These are phyloP conservation scores for Cyphellophora europaea DNA, from an alignment of 2,329 filamentous ascomycete species.

Conservation along the genomic window DNA sequence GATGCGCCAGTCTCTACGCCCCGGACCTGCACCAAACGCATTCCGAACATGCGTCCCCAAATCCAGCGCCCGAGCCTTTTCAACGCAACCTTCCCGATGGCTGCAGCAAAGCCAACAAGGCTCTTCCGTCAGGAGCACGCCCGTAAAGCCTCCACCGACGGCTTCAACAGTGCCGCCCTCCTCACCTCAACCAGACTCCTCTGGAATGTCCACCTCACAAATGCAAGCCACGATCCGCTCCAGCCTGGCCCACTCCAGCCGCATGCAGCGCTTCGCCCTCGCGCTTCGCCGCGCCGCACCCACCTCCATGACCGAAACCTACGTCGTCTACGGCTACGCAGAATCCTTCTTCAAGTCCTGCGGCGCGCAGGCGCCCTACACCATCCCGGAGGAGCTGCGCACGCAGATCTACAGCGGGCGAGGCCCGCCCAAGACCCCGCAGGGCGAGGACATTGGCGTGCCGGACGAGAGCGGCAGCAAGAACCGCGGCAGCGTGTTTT, in stretches of 20 bases:
- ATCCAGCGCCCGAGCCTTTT: no score
- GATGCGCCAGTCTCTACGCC: no score
- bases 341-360: conserved; percentile 71
- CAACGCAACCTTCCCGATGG: no score
- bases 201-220: neutral
- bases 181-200: neutral
- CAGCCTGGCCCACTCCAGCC: neutral
- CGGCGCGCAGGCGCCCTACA: conserved; percentile 64
- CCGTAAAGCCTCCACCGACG: no score
- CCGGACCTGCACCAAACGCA: no score
- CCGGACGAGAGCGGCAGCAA: conserved; percentile 30
- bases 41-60: no score
- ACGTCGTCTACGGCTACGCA: conserved; percentile 70
- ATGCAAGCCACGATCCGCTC: conserved; percentile 1
- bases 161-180: neutral
- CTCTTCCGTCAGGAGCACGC: no score
- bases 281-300: conserved; percentile 23
- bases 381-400: conserved; percentile 59
- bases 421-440: conserved; percentile 51
- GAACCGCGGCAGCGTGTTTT: conserved; percentile 3
- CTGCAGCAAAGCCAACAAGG: no score
- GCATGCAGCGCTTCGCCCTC: neutral
- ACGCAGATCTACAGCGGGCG: conserved; percentile 46
- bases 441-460: conserved; percentile 73
- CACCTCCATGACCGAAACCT: conserved; percentile 49